phyloP scores from a whole-genome alignment of 371 early-diverging fungal species.

The Apophysomyces variabilis region DNA sequence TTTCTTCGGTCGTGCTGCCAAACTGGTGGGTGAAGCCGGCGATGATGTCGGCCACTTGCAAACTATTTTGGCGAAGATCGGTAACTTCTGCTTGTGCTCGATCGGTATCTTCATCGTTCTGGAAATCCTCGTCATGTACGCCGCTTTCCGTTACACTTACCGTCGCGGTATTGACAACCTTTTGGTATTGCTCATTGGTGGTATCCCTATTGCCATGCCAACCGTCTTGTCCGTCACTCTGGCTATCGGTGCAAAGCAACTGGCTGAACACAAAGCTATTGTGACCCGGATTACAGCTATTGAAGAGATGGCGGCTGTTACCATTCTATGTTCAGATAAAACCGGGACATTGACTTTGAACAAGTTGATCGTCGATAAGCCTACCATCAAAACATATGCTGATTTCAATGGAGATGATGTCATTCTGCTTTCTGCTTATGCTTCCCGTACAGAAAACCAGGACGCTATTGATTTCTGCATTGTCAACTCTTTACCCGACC shows the following conservation, averaged over 20 bases:
- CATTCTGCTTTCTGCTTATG: constrained; percentile 68
- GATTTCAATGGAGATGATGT: constrained; percentile 58
- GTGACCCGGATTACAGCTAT: constrained; percentile 87
- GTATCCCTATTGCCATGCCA: constrained; percentile 81
- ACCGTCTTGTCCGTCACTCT: constrained; percentile 91
- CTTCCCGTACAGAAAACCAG: constrained; percentile 71
- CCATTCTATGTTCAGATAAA: constrained; percentile 95
- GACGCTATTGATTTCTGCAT: constrained; percentile 80
- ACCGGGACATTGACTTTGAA: constrained; percentile 96
- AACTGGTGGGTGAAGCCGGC: constrained; percentile 75
- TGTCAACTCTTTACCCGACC: constrained; percentile 66
- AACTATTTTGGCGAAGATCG: constrained; percentile 86
- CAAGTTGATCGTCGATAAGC: constrained; percentile 78
- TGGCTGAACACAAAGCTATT: constrained; percentile 93
- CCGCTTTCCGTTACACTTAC: constrained; percentile 71
- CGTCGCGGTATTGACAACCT: constrained; percentile 74
- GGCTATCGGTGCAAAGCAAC: constrained; percentile 91
- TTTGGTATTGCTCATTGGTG: constrained; percentile 78
- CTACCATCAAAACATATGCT: constrained; percentile 65
- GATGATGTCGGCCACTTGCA: constrained; percentile 90
- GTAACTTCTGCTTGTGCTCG: constrained; percentile 81
- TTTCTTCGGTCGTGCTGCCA: constrained; percentile 89
- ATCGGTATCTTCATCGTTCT: constrained; percentile 74
- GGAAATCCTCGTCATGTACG: constrained; percentile 82
- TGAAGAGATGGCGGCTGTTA: constrained; percentile 94